Conservation (phyloP, 768 basidiomycete species). For the Udeniomyces megalosporus region DNA sequence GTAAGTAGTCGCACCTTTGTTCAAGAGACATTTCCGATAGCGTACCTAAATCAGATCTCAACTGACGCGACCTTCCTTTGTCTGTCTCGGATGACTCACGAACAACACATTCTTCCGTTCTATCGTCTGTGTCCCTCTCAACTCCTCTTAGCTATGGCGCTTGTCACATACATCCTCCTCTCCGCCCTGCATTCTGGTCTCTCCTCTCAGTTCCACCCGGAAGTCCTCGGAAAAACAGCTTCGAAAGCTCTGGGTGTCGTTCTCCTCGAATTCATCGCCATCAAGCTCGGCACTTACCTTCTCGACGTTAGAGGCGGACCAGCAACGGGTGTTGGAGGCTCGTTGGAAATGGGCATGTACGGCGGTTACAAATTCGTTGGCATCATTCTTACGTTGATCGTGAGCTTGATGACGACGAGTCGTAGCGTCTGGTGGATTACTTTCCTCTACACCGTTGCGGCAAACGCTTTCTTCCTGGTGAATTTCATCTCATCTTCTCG, state of each 20-base stretch:
- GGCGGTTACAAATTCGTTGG: constrained; percentile 97
- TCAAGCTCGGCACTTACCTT: constrained; percentile 84
- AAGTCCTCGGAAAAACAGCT: constrained; percentile 70
- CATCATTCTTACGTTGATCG: constrained; percentile 66
- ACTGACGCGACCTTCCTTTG: background rate
- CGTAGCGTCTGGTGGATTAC: constrained; percentile 48
- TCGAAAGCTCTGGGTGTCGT: constrained; percentile 72
- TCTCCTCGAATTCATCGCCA: constrained; percentile 70
- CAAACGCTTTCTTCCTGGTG: constrained; percentile 88
- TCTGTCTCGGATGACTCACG: too few relatives aligned
- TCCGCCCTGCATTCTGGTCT: constrained; percentile 73
- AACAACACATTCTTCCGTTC: background rate
- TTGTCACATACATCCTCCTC: constrained; percentile 87
- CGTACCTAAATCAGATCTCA: too few relatives aligned
- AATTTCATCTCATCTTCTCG: constrained; percentile 25
- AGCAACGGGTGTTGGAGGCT: constrained; percentile 26
- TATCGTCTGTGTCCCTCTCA: background rate
- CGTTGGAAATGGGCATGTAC: constrained; percentile 69
- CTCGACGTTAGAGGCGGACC: constrained; percentile 64
- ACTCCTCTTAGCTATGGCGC: constrained; percentile 63
- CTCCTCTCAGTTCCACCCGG: constrained; percentile 66
- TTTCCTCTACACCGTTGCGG: constrained; percentile 71
- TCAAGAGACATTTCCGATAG: too few relatives aligned
- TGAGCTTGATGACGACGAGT: constrained; percentile 47
- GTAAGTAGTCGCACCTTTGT: too few relatives aligned